Evolutionary conservation across 257 asterid genomes (phyloP).

Genomic region (Ilex aquifolium): DNA sequence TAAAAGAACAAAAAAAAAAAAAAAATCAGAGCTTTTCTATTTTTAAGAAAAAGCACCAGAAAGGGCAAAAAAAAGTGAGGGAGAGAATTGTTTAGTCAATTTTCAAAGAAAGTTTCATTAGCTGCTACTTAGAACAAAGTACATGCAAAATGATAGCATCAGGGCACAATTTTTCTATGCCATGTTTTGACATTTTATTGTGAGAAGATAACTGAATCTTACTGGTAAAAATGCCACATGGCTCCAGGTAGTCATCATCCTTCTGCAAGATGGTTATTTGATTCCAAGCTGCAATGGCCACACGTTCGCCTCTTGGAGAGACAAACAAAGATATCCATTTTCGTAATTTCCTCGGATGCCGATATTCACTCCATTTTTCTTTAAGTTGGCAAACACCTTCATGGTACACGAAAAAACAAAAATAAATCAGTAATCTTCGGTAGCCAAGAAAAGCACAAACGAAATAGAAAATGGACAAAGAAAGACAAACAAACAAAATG

Average conservation of each 20-base stretch:
- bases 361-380: conserved; percentile 69
- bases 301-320: conserved; percentile 66
- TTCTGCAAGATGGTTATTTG: conserved; percentile 69
- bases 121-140: background rate
- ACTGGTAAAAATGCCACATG: conserved; percentile 72
- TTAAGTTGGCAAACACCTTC: conserved; percentile 66
- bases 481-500: conserved; percentile 2
- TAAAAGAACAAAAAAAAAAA: too few relatives aligned
- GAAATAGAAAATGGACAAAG: conserved; percentile 1
- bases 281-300: conserved; percentile 82
- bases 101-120: too few relatives aligned
- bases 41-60: too few relatives aligned
- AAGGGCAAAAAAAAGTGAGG: too few relatives aligned
- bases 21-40: too few relatives aligned
- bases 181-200: background rate
- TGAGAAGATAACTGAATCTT: conserved; percentile 37
- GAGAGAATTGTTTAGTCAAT: too few relatives aligned
- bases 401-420: background rate
- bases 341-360: conserved; percentile 42
- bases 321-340: conserved; percentile 65
- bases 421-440: too few relatives aligned
- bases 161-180: background rate
- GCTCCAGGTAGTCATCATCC: conserved; percentile 78
- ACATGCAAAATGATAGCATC: background rate
- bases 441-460: background rate